Conservation (phyloP, 2,329 filamentous ascomycete species). For the Colletotrichum kahawae region DNA sequence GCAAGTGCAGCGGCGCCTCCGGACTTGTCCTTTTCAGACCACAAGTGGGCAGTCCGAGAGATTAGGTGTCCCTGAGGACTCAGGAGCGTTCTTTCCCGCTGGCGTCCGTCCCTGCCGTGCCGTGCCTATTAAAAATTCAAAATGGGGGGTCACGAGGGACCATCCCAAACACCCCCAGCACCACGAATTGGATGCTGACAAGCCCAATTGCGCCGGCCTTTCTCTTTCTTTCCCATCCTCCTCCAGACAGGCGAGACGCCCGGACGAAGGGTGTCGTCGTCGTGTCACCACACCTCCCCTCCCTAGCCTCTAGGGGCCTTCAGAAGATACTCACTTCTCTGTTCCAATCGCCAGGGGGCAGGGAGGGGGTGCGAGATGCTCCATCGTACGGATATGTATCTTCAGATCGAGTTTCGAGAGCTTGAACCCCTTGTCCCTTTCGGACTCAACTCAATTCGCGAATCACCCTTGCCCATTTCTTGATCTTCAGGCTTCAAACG, state of each 20-base stretch:
- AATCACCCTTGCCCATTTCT: not conserved
- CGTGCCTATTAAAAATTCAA: not conserved
- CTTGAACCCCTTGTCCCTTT: not conserved
- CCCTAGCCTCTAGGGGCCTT: not conserved
- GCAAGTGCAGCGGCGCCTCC: not conserved
- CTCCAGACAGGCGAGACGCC: not conserved
- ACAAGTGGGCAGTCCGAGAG: not conserved
- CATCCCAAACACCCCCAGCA: conserved; percentile 12
- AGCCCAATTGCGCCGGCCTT: not conserved
- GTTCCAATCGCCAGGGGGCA: not conserved
- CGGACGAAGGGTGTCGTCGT: not conserved
- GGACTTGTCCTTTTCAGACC: not conserved
- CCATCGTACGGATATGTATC: not conserved
- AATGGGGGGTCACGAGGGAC: conserved; percentile 18
- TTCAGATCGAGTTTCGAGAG: not conserved
- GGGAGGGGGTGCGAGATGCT: not conserved
- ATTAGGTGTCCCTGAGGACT: not conserved
- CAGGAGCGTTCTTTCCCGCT: not conserved
- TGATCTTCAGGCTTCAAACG: not conserved
- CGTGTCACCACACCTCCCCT: not conserved
- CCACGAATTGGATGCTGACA: conserved; percentile 1
- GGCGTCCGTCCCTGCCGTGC: not conserved
- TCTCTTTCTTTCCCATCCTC: not conserved
- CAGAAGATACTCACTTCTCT: not conserved
- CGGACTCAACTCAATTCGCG: not conserved